These are phyloP conservation scores for Periconia sp. DNA, from an alignment of 2,329 filamentous ascomycete genomes.

Conservation along the genomic window DNA sequence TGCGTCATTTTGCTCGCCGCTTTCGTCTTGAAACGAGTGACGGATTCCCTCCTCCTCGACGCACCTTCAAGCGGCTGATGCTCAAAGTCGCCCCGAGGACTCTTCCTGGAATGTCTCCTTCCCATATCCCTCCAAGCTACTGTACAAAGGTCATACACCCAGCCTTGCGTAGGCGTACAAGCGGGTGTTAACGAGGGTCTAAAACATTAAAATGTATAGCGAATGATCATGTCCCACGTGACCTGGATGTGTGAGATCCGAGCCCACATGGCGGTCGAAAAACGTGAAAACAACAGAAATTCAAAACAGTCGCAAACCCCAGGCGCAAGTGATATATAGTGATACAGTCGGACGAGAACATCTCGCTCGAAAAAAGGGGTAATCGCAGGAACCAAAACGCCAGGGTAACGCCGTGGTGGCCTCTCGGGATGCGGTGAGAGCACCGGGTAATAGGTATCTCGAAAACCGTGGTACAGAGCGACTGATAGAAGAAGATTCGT, in stretches of 20 bases:
- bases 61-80: conserved; percentile 7
- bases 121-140: conserved; percentile 24
- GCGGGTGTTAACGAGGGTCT: conserved; percentile 42
- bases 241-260: conserved; percentile 20
- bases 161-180: conserved; percentile 10
- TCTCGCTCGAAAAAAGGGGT: conserved; percentile 30
- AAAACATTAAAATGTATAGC: conserved; percentile 46
- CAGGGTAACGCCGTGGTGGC: conserved; percentile 11
- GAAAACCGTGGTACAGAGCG: conserved; percentile 32
- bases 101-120: not conserved
- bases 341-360: conserved; percentile 36
- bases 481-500: conserved; percentile 40
- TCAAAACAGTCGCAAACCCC: conserved; percentile 3
- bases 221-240: conserved; percentile 38
- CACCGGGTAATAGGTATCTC: conserved; percentile 24
- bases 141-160: conserved; percentile 45
- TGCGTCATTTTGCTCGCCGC: conserved; percentile 33
- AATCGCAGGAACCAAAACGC: conserved; percentile 33
- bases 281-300: conserved; percentile 5
- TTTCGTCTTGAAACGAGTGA: conserved; percentile 21
- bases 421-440: conserved; percentile 7
- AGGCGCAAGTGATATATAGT: too few relatives aligned
- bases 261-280: conserved; percentile 15
- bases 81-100: conserved; percentile 10
- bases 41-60: conserved; percentile 12